Evolutionary conservation across 371 early-diverging fungal genomes (phyloP).

Genomic region (Syncephalis fuscata): DNA sequence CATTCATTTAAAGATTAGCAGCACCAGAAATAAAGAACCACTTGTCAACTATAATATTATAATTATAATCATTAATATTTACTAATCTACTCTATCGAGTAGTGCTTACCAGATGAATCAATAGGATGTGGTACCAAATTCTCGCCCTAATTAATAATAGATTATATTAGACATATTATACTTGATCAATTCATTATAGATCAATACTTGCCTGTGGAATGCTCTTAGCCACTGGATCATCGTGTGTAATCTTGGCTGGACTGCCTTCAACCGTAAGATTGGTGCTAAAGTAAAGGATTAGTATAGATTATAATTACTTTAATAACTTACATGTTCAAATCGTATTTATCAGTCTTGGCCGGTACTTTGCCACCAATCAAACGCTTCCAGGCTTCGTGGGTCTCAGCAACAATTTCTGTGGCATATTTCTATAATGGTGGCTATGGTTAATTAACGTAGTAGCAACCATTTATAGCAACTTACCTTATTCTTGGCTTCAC

Average conservation of each 20-base stretch:
- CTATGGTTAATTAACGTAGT: not conserved
- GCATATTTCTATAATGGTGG: constrained; percentile 60
- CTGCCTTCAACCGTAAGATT: constrained; percentile 56
- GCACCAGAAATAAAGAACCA: constrained; percentile 88
- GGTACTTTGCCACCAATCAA: constrained; percentile 53
- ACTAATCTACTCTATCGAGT: too few relatives aligned
- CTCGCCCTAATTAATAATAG: constrained; percentile 39
- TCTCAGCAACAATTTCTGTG: constrained; percentile 77
- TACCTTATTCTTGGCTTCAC: constrained; percentile 61
- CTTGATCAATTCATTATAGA: constrained; percentile 51
- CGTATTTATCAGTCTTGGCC: constrained; percentile 40
- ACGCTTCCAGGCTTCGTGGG: constrained; percentile 89
- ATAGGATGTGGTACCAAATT: constrained; percentile 32
- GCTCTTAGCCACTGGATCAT: constrained; percentile 30
- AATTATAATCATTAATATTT: too few relatives aligned
- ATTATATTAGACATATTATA: constrained; percentile 30
- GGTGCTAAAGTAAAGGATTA: constrained; percentile 21
- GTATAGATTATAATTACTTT: not conserved
- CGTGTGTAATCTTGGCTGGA: constrained; percentile 43
- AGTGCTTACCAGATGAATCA: constrained; percentile 28
- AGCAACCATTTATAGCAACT: not conserved
- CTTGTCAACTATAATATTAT: constrained; percentile 52
- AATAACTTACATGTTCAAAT: constrained; percentile 32
- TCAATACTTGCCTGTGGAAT: constrained; percentile 43
- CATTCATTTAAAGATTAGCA: not conserved